A percentile compares a stretch with the other conserved stretches of the same genome.
Evolutionary conservation across 2,329 filamentous ascomycete species (phyloP).

Genomic region (Pyrenophora graminea): DNA sequence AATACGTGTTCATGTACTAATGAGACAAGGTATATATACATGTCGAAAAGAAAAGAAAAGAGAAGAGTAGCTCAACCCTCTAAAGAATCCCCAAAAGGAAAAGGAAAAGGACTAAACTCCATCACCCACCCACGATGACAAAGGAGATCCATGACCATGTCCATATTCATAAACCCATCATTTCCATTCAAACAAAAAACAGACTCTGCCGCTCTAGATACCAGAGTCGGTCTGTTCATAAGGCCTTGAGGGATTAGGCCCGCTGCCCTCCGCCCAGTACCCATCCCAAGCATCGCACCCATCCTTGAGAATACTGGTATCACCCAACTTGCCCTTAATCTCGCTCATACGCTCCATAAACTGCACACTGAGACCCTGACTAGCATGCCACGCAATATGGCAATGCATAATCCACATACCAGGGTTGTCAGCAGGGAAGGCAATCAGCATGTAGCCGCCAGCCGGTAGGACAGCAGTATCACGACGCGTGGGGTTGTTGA

Average conservation of each 20-base stretch:
- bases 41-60: no score
- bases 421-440: slow-evolving; percentile 59
- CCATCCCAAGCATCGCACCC: slow-evolving; percentile 40
- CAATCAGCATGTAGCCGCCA: slow-evolving; percentile 54
- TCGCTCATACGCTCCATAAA: slow-evolving; percentile 53
- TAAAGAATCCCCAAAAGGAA: no score
- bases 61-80: no score
- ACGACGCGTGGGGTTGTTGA: slow-evolving; percentile 47
- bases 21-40: no score
- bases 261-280: slow-evolving; percentile 34
- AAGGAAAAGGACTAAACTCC: no score
- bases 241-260: slow-evolving; percentile 21
- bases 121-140: no score
- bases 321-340: slow-evolving; percentile 28
- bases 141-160: neutral
- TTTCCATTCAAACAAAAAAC: neutral
- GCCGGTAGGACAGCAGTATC: slow-evolving; percentile 46
- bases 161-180: neutral
- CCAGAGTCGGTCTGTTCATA: slow-evolving; percentile 43
- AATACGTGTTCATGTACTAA: no score
- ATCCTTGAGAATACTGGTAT: slow-evolving; percentile 24
- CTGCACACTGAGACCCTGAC: slow-evolving; percentile 54
- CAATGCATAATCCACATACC: slow-evolving; percentile 49
- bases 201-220: slow-evolving; percentile 14
- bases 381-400: slow-evolving; percentile 44